Conservation (phyloP, 352 stramenopile genomes). For the Phytophthora kernoviae region DNA sequence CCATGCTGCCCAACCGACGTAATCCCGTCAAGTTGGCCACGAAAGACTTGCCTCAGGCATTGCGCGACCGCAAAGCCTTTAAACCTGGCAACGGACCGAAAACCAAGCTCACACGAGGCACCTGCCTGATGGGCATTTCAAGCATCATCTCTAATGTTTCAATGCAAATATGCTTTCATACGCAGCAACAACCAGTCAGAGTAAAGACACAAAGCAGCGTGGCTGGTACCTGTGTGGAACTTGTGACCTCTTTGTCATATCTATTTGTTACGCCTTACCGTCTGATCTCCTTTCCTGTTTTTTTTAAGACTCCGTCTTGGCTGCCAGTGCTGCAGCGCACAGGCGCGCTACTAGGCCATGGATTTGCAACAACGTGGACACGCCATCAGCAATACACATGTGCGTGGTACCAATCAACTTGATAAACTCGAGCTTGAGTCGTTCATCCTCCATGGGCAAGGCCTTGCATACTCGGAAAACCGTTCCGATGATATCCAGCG, state of each 20-base stretch:
- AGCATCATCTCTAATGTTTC: constrained; percentile 65
- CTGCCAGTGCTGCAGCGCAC: constrained; percentile 46
- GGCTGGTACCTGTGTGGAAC: too few relatives aligned
- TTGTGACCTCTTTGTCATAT: constrained; percentile 10
- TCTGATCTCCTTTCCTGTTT: not conserved
- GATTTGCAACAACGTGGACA: constrained; percentile 94
- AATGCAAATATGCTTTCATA: constrained; percentile 7
- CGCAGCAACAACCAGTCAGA: too few relatives aligned
- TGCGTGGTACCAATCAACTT: constrained; percentile 91
- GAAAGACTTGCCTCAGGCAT: constrained; percentile 52
- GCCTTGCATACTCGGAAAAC: constrained; percentile 96
- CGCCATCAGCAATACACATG: constrained; percentile 95
- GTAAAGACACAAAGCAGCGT: too few relatives aligned
- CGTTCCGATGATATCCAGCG: constrained; percentile 97
- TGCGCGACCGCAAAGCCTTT: constrained; percentile 78
- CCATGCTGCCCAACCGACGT: constrained; percentile 70
- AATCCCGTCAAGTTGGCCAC: constrained; percentile 76
- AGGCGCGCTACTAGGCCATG: constrained; percentile 91
- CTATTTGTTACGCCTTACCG: constrained; percentile 28
- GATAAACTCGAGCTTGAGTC: constrained; percentile 89
- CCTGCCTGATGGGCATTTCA: constrained; percentile 75
- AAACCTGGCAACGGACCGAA: constrained; percentile 67
- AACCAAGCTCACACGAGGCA: constrained; percentile 75
- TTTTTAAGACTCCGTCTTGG: constrained; percentile 26
- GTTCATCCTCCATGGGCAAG: constrained; percentile 78